Base-by-base conservation (phyloP, 2,329 filamentous ascomycete species). In the Cladosporium halotolerans region DNA sequence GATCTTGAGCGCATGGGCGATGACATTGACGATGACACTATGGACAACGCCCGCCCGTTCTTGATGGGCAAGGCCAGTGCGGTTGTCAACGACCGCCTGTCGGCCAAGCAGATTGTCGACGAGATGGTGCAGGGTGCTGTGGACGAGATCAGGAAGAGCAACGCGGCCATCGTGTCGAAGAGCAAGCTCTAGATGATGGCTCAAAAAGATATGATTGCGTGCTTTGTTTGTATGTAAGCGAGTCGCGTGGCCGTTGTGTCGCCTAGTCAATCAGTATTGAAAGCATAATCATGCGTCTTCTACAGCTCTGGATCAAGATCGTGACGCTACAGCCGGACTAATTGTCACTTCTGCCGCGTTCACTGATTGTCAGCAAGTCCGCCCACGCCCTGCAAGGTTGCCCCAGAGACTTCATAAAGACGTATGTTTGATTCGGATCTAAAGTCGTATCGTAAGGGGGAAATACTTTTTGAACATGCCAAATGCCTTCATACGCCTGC, bases 11-110 rank as follows among this genome's bases (percentile, higher is more conserved):
- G 86, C 73, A 73, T 95, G 66, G 78, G 80, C 18, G 76, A 78
- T 54, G 76, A 79, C 55, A 62, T 78, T 42, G 81, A 88, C 55
- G 91, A 96, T 56, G 89, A 97, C 39, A 82, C 86, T 33, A 84
- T 99, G 76, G 93, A 97, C 71, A 89, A 93, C 68, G 91, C 89
- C 66, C 81, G 89, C 55, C 91, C 91, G 11, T 95, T 83, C 78
- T 75, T 96, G 63, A 99, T 99, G 93, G 93, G 93, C 71, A 95
- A 97, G 80, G 92, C 88, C 57, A 88, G 93, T 36, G 92, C 93
- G 28, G 89, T 96, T 32, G 88, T 93, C 53, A 93, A 92, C 67
- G 90, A 97, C 76, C 87, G 85, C 79, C 95, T 95, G 83, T 76
- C 80, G 38, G 93, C 93, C 57, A 95, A 91, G 81, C 88, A 73